phyloP scores from a whole-genome alignment of 2,329 filamentous ascomycete genomes.

The Beauveria brongniartii region DNA sequence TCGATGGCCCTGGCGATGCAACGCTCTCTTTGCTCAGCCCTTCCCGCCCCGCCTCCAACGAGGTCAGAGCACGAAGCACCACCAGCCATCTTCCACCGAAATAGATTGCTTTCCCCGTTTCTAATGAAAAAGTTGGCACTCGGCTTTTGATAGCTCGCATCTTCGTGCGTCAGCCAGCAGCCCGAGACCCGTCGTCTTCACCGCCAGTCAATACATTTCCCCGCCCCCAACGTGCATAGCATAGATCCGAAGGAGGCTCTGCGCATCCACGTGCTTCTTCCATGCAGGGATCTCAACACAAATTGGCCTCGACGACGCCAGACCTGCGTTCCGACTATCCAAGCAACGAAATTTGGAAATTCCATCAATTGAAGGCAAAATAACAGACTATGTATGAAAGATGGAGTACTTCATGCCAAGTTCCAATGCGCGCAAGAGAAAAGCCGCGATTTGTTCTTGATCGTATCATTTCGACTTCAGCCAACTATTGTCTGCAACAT shows the following conservation, averaged over 20 bases:
- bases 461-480: background rate
- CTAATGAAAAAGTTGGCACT: too few relatives aligned
- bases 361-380: too few relatives aligned
- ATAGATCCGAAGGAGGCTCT: background rate
- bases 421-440: background rate
- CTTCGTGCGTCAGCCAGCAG: background rate
- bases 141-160: background rate
- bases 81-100: background rate
- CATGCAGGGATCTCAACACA: background rate
- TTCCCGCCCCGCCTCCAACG: background rate
- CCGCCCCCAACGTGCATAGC: background rate
- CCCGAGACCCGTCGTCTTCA: background rate
- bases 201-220: background rate
- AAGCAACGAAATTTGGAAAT: too few relatives aligned
- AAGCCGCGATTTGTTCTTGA: background rate
- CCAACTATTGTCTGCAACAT: background rate
- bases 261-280: background rate
- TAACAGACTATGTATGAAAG: background rate
- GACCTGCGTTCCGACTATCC: background rate
- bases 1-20: background rate
- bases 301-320: background rate
- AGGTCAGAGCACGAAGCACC: conserved; percentile 1
- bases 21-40: background rate
- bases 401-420: background rate
- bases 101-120: too few relatives aligned